Evolutionary conservation across 768 basidiomycete species (phyloP).

Genomic region (Mycena filopes): DNA sequence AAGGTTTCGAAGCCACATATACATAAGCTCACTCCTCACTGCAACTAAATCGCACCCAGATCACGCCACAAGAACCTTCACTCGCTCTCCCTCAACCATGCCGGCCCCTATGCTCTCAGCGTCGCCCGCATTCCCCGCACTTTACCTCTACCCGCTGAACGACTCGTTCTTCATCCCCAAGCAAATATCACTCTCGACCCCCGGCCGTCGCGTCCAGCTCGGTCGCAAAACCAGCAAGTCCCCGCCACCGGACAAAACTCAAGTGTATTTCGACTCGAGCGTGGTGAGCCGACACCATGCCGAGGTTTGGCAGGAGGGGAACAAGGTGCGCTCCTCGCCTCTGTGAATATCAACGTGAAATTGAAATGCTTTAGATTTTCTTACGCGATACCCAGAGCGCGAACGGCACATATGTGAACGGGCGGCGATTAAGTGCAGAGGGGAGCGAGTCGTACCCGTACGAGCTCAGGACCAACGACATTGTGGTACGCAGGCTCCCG

Average conservation of each 20-base stretch:
- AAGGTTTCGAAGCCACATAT: neutral
- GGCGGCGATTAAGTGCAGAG: slow-evolving; percentile 67
- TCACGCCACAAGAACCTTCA: neutral
- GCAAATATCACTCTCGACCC: slow-evolving; percentile 59
- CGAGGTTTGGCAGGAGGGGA: slow-evolving; percentile 72
- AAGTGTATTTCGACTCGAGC: slow-evolving; percentile 75
- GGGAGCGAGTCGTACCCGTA: slow-evolving; percentile 68
- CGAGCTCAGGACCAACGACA: slow-evolving; percentile 71
- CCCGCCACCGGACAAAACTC: slow-evolving; percentile 65
- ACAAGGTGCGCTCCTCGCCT: slow-evolving; percentile 54
- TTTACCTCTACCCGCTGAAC: slow-evolving; percentile 64
- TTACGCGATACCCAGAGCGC: slow-evolving; percentile 77
- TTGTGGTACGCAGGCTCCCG: slow-evolving; percentile 51
- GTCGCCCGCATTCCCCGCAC: slow-evolving; percentile 23
- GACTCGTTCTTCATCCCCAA: slow-evolving; percentile 71
- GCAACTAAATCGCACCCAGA: neutral
- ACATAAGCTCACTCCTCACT: neutral
- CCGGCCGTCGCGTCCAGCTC: slow-evolving; percentile 58
- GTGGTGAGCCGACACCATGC: slow-evolving; percentile 73
- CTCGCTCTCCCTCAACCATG: slow-evolving; percentile 5
- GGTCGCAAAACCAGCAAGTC: slow-evolving; percentile 70
- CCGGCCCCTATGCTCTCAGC: slow-evolving; percentile 26
- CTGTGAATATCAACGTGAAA: neutral
- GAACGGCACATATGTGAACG: slow-evolving; percentile 77
- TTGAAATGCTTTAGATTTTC: slow-evolving; percentile 55